Percentiles rank a stretch among this genome's conserved stretches.
These are phyloP conservation scores for Fusarium agapanthi DNA, from an alignment of 2,329 filamentous ascomycete species.

Conservation along the genomic window DNA sequence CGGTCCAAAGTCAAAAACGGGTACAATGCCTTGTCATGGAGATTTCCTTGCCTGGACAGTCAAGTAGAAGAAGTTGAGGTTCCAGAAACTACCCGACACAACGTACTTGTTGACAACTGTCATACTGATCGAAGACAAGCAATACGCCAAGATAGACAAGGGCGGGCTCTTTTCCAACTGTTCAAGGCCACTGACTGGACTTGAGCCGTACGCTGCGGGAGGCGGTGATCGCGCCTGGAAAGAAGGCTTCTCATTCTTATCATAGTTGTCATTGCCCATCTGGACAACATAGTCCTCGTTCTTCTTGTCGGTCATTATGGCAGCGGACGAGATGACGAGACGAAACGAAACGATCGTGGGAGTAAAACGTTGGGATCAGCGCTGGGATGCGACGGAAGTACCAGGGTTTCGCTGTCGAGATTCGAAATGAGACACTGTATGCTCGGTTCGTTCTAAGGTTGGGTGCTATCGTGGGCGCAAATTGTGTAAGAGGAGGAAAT, in stretches of 20 bases:
- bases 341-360: slow-evolving; percentile 41
- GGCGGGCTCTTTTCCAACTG: slow-evolving; percentile 78
- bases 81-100: slow-evolving; percentile 88
- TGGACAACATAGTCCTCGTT: slow-evolving; percentile 81
- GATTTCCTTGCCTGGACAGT: slow-evolving; percentile 79
- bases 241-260: slow-evolving; percentile 61
- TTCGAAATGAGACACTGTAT: slow-evolving; percentile 4
- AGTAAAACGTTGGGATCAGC: slow-evolving; percentile 15
- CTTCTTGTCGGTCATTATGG: slow-evolving; percentile 84
- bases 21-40: background rate
- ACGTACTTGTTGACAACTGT: slow-evolving; percentile 99
- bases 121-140: slow-evolving; percentile 97
- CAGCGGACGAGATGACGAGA: background rate
- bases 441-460: background rate
- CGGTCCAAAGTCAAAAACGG: slow-evolving; percentile 10
- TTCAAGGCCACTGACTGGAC: slow-evolving; percentile 15
- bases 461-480: background rate
- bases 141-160: slow-evolving; percentile 88
- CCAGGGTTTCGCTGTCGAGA: slow-evolving; percentile 11
- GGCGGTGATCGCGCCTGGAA: slow-evolving; percentile 52
- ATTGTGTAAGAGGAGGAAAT: slow-evolving; percentile 1
- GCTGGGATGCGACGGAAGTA: slow-evolving; percentile 21
- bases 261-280: slow-evolving; percentile 67
- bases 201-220: slow-evolving; percentile 29
- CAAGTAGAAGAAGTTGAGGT: slow-evolving; percentile 95